These are phyloP conservation scores for Ophiostoma quercus DNA, from an alignment of 2,329 filamentous ascomycete genomes.

Conservation along the genomic window DNA sequence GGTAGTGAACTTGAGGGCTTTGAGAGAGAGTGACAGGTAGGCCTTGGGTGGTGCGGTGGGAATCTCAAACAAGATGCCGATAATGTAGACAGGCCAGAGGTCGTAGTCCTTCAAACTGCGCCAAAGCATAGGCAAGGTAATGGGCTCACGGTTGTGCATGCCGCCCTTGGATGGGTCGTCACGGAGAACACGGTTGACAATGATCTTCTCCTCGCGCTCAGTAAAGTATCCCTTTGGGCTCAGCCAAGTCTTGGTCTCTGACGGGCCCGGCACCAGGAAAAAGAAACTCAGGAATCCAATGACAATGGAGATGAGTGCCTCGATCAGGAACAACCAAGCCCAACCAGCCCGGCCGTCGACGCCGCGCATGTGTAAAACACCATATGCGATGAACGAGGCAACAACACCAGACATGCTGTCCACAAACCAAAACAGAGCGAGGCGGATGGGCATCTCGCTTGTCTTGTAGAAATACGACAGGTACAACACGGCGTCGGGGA, in stretches of 20 bases:
- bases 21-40: constrained; percentile 26
- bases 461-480: constrained; percentile 36
- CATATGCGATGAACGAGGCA: constrained; percentile 35
- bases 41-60: constrained; percentile 19
- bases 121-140: constrained; percentile 39
- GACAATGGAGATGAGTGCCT: constrained; percentile 43
- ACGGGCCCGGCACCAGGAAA: constrained; percentile 42
- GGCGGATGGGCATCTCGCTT: constrained; percentile 34
- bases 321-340: constrained; percentile 49
- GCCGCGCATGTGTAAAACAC: constrained; percentile 36
- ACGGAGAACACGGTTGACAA: constrained; percentile 52
- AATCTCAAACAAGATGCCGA: constrained; percentile 24
- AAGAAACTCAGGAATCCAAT: constrained; percentile 43
- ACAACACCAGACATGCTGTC: constrained; percentile 33
- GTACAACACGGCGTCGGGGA: constrained; percentile 35
- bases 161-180: constrained; percentile 55
- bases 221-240: constrained; percentile 51
- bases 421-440: constrained; percentile 36
- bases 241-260: constrained; percentile 42
- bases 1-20: constrained; percentile 23
- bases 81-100: constrained; percentile 26
- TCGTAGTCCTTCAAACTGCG: constrained; percentile 24
- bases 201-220: constrained; percentile 52
- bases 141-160: constrained; percentile 54
- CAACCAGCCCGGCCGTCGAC: constrained; percentile 37